Conservation (phyloP, 768 basidiomycete species). For the Nevesoporus exiguus region DNA sequence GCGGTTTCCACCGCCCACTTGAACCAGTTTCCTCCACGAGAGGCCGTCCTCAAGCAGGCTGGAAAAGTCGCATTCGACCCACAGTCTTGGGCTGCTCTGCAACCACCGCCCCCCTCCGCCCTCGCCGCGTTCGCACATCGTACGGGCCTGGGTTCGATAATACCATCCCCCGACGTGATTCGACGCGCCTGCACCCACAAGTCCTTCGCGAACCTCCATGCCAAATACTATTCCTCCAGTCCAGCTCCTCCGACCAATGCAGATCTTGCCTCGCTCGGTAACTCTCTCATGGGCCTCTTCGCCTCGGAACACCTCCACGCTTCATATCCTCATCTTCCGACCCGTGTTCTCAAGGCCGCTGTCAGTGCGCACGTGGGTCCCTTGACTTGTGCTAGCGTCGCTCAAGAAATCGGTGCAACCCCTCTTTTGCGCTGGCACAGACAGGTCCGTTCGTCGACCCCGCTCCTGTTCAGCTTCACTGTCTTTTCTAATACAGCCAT, state of each 20-base stretch:
- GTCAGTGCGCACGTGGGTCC: conserved; percentile 92
- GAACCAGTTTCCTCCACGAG: conserved; percentile 59
- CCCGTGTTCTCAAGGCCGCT: conserved; percentile 86
- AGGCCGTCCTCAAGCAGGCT: conserved; percentile 39
- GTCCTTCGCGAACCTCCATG: conserved; percentile 56
- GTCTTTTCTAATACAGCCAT: conserved; percentile 36
- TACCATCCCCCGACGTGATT: conserved; percentile 50
- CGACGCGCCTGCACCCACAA: conserved; percentile 80
- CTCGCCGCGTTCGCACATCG: conserved; percentile 75
- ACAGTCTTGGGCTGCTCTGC: conserved; percentile 65
- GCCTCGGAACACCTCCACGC: conserved; percentile 78
- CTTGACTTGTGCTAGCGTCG: conserved; percentile 76
- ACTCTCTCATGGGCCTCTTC: conserved; percentile 87
- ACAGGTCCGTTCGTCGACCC: conserved; percentile 42
- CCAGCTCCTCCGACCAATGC: conserved; percentile 64
- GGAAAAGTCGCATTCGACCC: conserved; percentile 52
- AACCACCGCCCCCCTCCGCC: conserved; percentile 68
- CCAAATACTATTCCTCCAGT: conserved; percentile 54
- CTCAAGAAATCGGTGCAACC: conserved; percentile 77
- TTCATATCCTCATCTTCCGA: conserved; percentile 87
- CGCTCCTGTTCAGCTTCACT: neutral
- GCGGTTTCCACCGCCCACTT: conserved; percentile 57
- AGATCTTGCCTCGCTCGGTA: conserved; percentile 73
- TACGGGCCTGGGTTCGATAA: conserved; percentile 62
- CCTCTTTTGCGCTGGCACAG: conserved; percentile 81